Base-by-base conservation (phyloP, 2,329 filamentous ascomycete species). In the Diaporthe amygdali region DNA sequence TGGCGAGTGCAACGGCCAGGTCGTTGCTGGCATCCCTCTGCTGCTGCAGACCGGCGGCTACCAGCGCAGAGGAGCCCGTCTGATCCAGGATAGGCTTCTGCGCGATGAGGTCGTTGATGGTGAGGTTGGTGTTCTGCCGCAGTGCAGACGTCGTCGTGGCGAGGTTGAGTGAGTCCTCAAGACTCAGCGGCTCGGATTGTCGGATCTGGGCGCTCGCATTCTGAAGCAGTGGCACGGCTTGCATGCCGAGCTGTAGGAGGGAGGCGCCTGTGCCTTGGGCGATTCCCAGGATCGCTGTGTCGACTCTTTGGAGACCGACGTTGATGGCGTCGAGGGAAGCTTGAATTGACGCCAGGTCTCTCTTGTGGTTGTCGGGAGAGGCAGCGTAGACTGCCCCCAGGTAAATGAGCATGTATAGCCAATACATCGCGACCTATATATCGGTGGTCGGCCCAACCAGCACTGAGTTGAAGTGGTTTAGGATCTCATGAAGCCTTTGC, bases 81-180 rank as follows among this genome's bases (percentile, higher is more conserved):
- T 46, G 30, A 15, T 49, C 66, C 3, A 69, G 25, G 27, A 69
- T 34, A n/a, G 51, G 39, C 66, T 59, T 69, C 66, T 69, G 39
- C 17, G 66, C 39, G 66, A 69, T 46, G n/a, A 69, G 47, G 52
- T 69, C 66, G 51, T 59, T 69, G 27, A 69, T 37, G 39, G 66
- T 69, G 51, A 69, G 52, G 66, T 69, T 69, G 6, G 66, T 47
- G 46, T 69, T 69, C 52, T 61, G 52, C 12, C 66, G 66, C 30
- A 69, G 66, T 20, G 66, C 66, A 20, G 17, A 14, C 27, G 66
- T 69, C 39, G 66, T 59, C 37, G 41, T 41, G 27, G 27, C 41
- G 8, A 69, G 66, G 41, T 56, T 69, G 34, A 59, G 20, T 9
- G 66, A 46, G 39, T 69, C 66, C 30, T 59, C 39, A 25, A 61